These are phyloP conservation scores for Cladophialophora bantiana DNA, from an alignment of 2,329 filamentous ascomycete genomes.

Conservation along the genomic window DNA sequence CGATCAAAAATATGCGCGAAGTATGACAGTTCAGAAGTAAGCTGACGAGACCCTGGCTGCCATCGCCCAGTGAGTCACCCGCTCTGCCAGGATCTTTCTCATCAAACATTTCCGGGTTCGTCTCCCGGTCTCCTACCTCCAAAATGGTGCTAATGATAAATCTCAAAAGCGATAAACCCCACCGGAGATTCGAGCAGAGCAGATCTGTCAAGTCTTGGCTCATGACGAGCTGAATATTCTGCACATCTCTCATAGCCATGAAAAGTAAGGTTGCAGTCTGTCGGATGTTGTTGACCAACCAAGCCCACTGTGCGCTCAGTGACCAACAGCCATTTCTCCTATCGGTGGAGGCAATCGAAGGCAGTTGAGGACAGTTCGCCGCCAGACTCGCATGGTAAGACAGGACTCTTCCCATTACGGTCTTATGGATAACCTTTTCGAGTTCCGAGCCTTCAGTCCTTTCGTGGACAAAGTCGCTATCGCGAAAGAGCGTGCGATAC, in stretches of 20 bases:
- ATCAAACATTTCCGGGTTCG: slow-evolving; percentile 38
- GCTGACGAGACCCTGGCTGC: slow-evolving; percentile 49
- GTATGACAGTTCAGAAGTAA: slow-evolving; percentile 74
- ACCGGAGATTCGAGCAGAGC: slow-evolving; percentile 76
- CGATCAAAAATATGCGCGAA: slow-evolving; percentile 73
- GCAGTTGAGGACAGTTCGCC: slow-evolving; percentile 26
- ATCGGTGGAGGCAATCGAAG: slow-evolving; percentile 22
- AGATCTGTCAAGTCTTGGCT: slow-evolving; percentile 72
- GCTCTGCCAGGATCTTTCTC: slow-evolving; percentile 23
- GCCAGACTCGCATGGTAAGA: slow-evolving; percentile 37
- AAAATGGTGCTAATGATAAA: slow-evolving; percentile 64
- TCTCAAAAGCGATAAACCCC: slow-evolving; percentile 72
- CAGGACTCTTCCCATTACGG: slow-evolving; percentile 75
- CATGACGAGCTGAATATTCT: slow-evolving; percentile 27
- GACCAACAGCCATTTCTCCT: slow-evolving; percentile 26
- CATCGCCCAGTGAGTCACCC: slow-evolving; percentile 36
- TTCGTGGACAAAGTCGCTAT: slow-evolving; percentile 75
- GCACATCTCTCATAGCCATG: slow-evolving; percentile 32
- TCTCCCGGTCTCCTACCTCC: slow-evolving; percentile 49
- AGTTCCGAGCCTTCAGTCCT: slow-evolving; percentile 62
- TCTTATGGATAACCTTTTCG: slow-evolving; percentile 75
- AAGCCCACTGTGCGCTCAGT: slow-evolving; percentile 38
- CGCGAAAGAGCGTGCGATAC: slow-evolving; percentile 72
- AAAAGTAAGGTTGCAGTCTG: slow-evolving; percentile 34
- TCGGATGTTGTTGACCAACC: slow-evolving; percentile 39